Conservation (phyloP, 345 rosid species). For the Ceriops decandra region DNA sequence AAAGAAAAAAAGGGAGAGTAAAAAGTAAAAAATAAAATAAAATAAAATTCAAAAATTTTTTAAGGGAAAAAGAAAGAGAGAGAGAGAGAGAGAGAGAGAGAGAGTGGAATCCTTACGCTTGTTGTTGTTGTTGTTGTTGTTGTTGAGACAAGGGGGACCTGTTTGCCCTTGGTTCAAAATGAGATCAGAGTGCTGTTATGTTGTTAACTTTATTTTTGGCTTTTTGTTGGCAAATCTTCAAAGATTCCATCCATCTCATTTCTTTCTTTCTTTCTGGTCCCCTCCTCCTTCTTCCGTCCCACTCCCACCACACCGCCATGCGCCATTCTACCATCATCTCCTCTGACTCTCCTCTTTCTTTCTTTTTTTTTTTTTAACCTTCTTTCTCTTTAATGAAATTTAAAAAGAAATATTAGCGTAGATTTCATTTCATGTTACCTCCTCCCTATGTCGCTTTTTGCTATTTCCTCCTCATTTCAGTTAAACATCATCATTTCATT, state of each 20-base stretch:
- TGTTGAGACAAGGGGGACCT: no score
- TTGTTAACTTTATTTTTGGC: constrained; percentile 9
- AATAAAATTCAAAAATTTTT: no score
- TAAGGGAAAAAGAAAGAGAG: no score
- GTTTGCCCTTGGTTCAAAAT: no score
- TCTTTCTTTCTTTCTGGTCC: background rate
- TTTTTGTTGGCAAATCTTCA: constrained; percentile 9
- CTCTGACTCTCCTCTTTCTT: background rate
- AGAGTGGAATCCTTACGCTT: no score
- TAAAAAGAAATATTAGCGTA: background rate
- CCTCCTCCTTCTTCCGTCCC: no score
- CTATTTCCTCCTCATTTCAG: constrained; percentile 15
- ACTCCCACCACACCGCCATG: constrained; percentile 17
- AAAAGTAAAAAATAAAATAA: no score
- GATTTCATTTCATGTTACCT: background rate
- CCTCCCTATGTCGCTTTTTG: constrained; percentile 10
- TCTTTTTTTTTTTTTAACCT: constrained; percentile 5
- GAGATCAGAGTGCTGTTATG: background rate
- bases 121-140: no score
- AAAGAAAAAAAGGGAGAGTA: background rate
- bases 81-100: no score
- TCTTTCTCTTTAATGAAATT: constrained; percentile 6
- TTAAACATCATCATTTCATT: constrained; percentile 36
- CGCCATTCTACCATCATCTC: constrained; percentile 19
- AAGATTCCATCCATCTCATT: constrained; percentile 42